Base-by-base conservation (phyloP, 805 yeast species). In the Candida namnaoensis region DNA sequence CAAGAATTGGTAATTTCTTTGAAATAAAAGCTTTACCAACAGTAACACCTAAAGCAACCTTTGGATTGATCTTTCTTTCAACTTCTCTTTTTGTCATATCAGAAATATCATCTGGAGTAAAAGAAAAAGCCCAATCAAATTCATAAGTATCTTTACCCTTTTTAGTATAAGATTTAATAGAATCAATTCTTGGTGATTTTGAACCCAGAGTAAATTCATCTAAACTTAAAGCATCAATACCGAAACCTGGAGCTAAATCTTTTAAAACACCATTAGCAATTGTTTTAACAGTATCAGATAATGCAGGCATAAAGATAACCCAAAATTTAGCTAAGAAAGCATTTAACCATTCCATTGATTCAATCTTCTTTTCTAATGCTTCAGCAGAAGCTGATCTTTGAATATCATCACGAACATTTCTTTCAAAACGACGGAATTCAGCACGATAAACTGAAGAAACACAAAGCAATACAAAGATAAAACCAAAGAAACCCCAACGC, bases 261-360 rank as follows among this genome's bases (percentile, higher is more conserved):
- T 78, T 76, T 55, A 85, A 62, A 14, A 73, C 68, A 24, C 76
- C 80, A 52, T 82, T 83, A n/a, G 87, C 83, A 52, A 73, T 75
- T 38, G 72, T 74, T 59, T 78, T 70, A 24, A 85, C 95, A 62
- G 77, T 79, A 49, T 82, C 87, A 7, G 88, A 80, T 39, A 85
- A 66, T 1, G 85, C 88, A 30, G 93, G 91, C 95, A 85, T 85
- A 54, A 85, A 85, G 46, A 85, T 82, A 43, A 83, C 85, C 95
- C 95, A 85, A 55, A 85, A 83, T 61, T 85, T 85, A 36, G 80
- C 80, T 57, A 85, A 61, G 53, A 85, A 84, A 24, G 80, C 74
- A 53, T 85, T 85, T 52, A 85, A 59, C 95, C 95, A 85, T 45
- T 80, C 77, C 77, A 85, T 82, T 8, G 90, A 79, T 62, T 85